phyloP scores from a whole-genome alignment of 345 rosid species.

The Corchorus capsularis region DNA sequence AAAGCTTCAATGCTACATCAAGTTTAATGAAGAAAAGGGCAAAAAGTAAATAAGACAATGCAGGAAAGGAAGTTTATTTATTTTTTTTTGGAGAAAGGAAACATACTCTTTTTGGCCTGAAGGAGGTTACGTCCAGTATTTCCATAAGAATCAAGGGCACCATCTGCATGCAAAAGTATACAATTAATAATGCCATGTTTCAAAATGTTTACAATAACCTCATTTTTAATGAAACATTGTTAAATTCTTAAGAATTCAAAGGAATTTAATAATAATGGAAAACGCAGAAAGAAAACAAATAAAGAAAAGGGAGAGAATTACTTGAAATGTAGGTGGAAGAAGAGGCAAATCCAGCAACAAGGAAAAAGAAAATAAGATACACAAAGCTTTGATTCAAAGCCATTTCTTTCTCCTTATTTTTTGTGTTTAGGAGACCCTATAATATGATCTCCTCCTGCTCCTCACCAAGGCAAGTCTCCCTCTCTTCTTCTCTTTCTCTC shows the following conservation, averaged over 20 bases:
- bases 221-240: too few relatives aligned
- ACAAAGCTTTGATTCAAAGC: conserved; percentile 27
- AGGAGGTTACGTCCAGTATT: conserved; percentile 63
- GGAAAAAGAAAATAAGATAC: conserved; percentile 29
- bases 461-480: conserved; percentile 13
- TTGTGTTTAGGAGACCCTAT: conserved; percentile 25
- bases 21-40: too few relatives aligned
- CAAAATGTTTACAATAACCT: not conserved
- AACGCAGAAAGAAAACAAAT: not conserved
- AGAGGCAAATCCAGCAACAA: conserved; percentile 32
- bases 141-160: conserved; percentile 39
- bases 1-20: too few relatives aligned
- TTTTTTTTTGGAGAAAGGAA: too few relatives aligned
- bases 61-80: too few relatives aligned
- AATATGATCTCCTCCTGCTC: conserved; percentile 25
- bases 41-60: too few relatives aligned
- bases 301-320: conserved; percentile 17
- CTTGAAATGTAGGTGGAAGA: conserved; percentile 45
- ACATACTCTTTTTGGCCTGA: conserved; percentile 57
- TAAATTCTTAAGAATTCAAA: too few relatives aligned
- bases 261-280: too few relatives aligned
- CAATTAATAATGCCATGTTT: not conserved
- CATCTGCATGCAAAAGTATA: conserved; percentile 45
- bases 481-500: not conserved
- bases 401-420: conserved; percentile 34